phyloP scores from a whole-genome alignment of 2,329 filamentous ascomycete species.

The Diatrype stigma region DNA sequence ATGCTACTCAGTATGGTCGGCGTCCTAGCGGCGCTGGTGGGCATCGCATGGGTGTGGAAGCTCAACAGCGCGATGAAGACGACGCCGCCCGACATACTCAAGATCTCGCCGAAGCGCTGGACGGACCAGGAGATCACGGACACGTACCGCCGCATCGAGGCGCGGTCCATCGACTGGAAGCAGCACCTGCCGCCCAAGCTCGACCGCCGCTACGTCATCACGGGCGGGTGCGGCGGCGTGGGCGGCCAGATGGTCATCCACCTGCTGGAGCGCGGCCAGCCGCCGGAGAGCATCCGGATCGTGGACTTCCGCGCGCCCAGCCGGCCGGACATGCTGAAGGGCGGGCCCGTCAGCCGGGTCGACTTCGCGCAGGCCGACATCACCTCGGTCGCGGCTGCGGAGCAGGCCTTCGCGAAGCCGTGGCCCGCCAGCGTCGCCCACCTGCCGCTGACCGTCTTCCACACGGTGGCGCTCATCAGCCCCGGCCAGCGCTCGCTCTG shows the following conservation, averaged over 20 bases:
- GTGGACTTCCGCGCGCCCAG: conserved; percentile 40
- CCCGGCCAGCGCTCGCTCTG: conserved; percentile 37
- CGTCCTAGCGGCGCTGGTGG: conserved; percentile 12
- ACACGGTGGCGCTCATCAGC: conserved; percentile 44
- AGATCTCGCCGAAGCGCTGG: conserved; percentile 27
- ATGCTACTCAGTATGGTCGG: conserved; percentile 9
- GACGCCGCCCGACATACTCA: conserved; percentile 25
- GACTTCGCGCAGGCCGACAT: conserved; percentile 42
- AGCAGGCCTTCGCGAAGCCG: conserved; percentile 36
- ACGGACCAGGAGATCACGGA: conserved; percentile 25
- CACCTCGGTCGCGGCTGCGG: conserved; percentile 31
- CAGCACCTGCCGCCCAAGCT: conserved; percentile 29
- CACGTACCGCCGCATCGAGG: conserved; percentile 27
- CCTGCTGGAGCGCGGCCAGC: conserved; percentile 42
- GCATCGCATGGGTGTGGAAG: conserved; percentile 22
- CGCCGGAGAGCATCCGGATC: conserved; percentile 42
- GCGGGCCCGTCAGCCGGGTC: conserved; percentile 29
- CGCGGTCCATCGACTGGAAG: conserved; percentile 24
- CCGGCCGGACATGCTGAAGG: conserved; percentile 32
- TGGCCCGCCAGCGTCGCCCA: conserved; percentile 35
- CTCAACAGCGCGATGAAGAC: conserved; percentile 28
- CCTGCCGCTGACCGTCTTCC: conserved; percentile 46
- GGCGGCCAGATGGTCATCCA: conserved; percentile 46
- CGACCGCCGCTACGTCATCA: conserved; percentile 33
- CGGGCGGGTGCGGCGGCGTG: conserved; percentile 39